These are phyloP conservation scores for Vitis vinifera DNA, from an alignment of 164 flowering plant genomes.

Conservation along the genomic window DNA sequence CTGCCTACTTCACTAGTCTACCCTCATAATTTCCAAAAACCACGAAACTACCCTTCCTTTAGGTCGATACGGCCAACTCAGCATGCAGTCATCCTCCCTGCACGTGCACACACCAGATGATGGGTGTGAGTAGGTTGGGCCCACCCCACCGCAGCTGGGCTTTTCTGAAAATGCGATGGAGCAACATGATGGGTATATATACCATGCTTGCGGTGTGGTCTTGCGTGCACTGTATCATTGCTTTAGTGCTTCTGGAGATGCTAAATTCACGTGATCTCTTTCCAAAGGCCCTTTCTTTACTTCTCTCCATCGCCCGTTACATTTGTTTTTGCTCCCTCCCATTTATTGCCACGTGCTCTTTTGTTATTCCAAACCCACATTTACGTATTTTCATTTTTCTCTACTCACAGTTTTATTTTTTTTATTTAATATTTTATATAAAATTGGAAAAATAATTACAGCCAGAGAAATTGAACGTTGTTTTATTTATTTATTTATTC, in stretches of 20 bases:
- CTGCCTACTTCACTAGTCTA: neutral
- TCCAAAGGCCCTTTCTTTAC: neutral
- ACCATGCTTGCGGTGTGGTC: constrained; percentile 11
- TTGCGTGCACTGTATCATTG: neutral
- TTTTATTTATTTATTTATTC: no score
- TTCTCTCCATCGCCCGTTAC: neutral
- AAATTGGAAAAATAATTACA: no score
- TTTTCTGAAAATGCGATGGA: no score
- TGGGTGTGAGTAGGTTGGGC: neutral
- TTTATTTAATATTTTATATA: no score
- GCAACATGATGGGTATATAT: neutral
- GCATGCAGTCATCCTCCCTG: neutral
- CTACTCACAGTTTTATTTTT: no score
- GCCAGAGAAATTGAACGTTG: no score
- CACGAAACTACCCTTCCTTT: constrained; percentile 9
- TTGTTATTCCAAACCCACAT: no score
- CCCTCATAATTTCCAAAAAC: constrained; percentile 1
- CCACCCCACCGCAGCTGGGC: neutral
- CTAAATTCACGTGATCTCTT: constrained; percentile 19
- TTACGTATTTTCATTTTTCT: no score
- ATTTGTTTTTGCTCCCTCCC: no score
- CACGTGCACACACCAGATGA: neutral
- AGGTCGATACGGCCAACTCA: no score
- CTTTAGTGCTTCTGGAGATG: constrained; percentile 11
- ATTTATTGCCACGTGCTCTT: no score